Evolutionary conservation across 345 rosid species (phyloP).

Genomic region (Bruguiera gymnorhiza): DNA sequence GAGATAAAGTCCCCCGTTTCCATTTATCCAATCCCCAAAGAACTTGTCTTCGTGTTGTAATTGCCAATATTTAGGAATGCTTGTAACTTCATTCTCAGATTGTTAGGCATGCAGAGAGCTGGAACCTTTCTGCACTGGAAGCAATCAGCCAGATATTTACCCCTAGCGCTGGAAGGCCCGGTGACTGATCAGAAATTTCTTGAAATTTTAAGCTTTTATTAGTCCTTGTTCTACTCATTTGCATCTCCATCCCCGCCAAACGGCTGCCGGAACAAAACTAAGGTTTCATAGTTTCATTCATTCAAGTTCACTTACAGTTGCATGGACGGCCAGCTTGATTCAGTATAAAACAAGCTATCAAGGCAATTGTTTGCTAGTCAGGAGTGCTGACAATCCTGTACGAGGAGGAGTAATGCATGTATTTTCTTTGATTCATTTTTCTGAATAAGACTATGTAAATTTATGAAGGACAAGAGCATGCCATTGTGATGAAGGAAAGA

Average conservation of each 20-base stretch:
- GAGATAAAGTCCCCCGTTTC: constrained; percentile 11
- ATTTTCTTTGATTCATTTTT: too few relatives aligned
- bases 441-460: neutral
- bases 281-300: neutral
- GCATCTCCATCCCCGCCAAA: neutral
- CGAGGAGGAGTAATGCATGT: too few relatives aligned
- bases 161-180: constrained; percentile 23
- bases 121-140: constrained; percentile 73
- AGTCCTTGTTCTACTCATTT: neutral
- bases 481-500: constrained; percentile 21
- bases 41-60: neutral
- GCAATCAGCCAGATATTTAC: constrained; percentile 78
- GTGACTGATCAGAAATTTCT: constrained; percentile 11
- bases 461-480: constrained; percentile 7
- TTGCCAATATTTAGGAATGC: neutral
- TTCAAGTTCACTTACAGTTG: too few relatives aligned
- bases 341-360: too few relatives aligned
- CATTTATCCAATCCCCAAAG: neutral
- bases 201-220: constrained; percentile 9
- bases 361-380: too few relatives aligned
- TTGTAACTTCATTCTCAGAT: constrained; percentile 39
- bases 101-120: constrained; percentile 71
- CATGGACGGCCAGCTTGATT: too few relatives aligned
- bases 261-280: neutral
- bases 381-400: too few relatives aligned